Evolutionary conservation across 1,139 yeast genomes (phyloP).

Genomic region (Lodderomyces beijingensis): DNA sequence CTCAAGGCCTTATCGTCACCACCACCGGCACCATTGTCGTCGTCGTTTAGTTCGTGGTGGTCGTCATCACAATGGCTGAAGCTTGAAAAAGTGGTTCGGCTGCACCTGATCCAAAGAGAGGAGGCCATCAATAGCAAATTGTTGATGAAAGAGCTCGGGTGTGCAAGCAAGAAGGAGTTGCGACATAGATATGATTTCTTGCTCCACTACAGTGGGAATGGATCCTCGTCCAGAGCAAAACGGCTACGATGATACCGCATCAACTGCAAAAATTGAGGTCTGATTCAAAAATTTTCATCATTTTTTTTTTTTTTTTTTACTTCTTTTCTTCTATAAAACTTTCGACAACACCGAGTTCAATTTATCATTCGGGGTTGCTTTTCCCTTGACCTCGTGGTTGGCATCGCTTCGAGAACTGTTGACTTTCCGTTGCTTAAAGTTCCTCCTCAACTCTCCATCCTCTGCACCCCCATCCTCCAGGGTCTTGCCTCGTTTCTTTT

Average conservation of each 20-base stretch:
- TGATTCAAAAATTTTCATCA: neutral
- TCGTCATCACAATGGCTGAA: slow-evolving; percentile 22
- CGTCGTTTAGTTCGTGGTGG: too few species aligned
- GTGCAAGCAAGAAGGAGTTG: slow-evolving; percentile 18
- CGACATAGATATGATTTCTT: slow-evolving; percentile 23
- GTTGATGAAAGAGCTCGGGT: slow-evolving; percentile 18
- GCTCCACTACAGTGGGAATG: slow-evolving; percentile 14
- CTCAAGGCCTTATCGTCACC: too few species aligned
- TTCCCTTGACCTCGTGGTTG: slow-evolving; percentile 40
- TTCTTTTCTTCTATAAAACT: slow-evolving; percentile 18
- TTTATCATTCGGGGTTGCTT: slow-evolving; percentile 38
- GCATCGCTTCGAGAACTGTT: slow-evolving; percentile 66
- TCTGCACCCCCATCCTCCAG: slow-evolving; percentile 15
- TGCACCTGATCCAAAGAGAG: slow-evolving; percentile 14
- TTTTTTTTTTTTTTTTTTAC: neutral
- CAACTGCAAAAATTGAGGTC: too few species aligned
- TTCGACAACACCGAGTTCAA: slow-evolving; percentile 44
- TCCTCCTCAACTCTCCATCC: slow-evolving; percentile 42
- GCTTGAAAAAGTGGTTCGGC: slow-evolving; percentile 18
- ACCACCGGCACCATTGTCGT: too few species aligned
- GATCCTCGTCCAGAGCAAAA: too few species aligned
- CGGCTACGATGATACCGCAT: too few species aligned
- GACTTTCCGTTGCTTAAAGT: slow-evolving; percentile 60
- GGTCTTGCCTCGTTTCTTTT: slow-evolving; percentile 44
- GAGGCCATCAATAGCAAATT: slow-evolving; percentile 23